Conservation (phyloP, 768 basidiomycete genomes). For the Lyophyllum semitale region DNA sequence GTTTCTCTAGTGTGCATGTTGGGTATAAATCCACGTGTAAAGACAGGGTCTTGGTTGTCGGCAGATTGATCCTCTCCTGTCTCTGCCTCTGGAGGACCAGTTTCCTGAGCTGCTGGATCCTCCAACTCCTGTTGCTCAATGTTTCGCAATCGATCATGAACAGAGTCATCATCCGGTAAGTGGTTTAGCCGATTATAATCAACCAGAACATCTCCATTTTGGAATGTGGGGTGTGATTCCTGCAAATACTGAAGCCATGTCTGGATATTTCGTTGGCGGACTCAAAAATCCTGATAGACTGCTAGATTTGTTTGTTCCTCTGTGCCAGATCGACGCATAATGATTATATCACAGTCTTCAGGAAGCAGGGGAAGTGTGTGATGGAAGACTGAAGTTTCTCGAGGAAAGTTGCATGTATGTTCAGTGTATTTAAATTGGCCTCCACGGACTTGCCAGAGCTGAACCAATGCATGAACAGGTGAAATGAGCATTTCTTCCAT, state of each 20-base stretch:
- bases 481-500: slow-evolving; percentile 9
- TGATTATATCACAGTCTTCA: slow-evolving; percentile 10
- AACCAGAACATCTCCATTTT: background rate
- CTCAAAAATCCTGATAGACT: slow-evolving; percentile 8
- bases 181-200: slow-evolving; percentile 9
- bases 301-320: slow-evolving; percentile 6
- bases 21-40: background rate
- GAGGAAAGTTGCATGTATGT: slow-evolving; percentile 2
- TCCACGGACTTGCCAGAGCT: background rate
- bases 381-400: background rate
- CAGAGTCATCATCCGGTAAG: slow-evolving; percentile 13
- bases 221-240: background rate
- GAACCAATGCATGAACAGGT: slow-evolving; percentile 4
- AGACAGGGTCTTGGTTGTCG: background rate
- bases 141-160: slow-evolving; percentile 7
- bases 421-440: background rate
- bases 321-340: background rate
- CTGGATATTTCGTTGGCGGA: background rate
- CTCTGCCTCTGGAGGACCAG: slow-evolving; percentile 11
- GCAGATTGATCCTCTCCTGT: background rate
- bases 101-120: slow-evolving; percentile 1
- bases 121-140: slow-evolving; percentile 4
- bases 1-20: background rate
- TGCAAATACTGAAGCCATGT: slow-evolving; percentile 1
- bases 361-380: background rate